Evolutionary conservation across 441 rosid species (phyloP).

Genomic region (Corymbia citriodora): DNA sequence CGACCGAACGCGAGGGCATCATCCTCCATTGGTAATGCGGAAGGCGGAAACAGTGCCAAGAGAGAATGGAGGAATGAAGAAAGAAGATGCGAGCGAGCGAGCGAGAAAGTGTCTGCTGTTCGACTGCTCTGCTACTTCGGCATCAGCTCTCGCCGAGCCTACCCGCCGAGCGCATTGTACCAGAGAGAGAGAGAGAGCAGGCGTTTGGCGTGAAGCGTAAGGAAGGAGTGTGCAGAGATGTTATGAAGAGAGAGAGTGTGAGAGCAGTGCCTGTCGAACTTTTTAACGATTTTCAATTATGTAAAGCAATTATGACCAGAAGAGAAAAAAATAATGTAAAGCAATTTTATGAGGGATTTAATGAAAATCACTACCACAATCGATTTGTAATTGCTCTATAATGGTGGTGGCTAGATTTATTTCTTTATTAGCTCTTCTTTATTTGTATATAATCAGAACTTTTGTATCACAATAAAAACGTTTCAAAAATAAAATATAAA

Average conservation of each 20-base stretch:
- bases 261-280: not conserved
- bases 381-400: too few species aligned
- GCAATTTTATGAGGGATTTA: too few species aligned
- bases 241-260: conserved; percentile 47
- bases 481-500: too few species aligned
- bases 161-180: not conserved
- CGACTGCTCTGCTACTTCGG: not conserved
- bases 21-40: not conserved
- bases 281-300: too few species aligned
- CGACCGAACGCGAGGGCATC: not conserved
- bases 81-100: not conserved
- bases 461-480: too few species aligned
- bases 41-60: not conserved
- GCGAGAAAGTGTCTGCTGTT: not conserved
- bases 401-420: too few species aligned
- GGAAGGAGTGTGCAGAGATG: conserved; percentile 42
- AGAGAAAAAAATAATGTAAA: too few species aligned
- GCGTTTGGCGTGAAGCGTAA: conserved; percentile 81
- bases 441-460: too few species aligned
- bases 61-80: not conserved
- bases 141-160: not conserved
- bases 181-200: conserved; percentile 27
- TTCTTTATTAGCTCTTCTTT: too few species aligned
- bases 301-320: too few species aligned
- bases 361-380: too few species aligned